These are phyloP conservation scores for Ogataea naganishii DNA, from an alignment of 805 yeast species.

Conservation along the genomic window DNA sequence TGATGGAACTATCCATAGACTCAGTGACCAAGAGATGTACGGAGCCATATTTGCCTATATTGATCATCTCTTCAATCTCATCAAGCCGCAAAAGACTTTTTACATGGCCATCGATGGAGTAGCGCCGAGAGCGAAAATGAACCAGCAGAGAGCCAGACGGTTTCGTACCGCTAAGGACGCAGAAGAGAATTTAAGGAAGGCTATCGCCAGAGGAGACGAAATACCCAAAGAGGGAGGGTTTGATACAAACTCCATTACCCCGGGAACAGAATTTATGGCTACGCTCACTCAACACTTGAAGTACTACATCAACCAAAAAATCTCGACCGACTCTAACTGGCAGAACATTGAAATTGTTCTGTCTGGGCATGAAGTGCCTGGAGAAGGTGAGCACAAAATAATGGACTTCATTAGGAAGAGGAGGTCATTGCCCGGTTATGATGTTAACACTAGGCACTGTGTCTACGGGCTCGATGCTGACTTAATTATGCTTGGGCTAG, in stretches of 20 bases:
- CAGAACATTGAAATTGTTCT: conserved; percentile 65
- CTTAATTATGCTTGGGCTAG: conserved; percentile 85
- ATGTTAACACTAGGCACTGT: conserved; percentile 84
- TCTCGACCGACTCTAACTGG: conserved; percentile 84
- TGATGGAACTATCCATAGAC: conserved; percentile 46
- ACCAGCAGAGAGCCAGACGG: conserved; percentile 94
- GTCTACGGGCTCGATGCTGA: conserved; percentile 96
- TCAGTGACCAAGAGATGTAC: conserved; percentile 87
- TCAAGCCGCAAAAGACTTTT: conserved; percentile 77
- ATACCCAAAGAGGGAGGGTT: conserved; percentile 80
- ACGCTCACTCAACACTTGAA: conserved; percentile 73
- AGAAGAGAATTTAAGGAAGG: conserved; percentile 67
- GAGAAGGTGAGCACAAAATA: conserved; percentile 97
- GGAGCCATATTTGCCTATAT: conserved; percentile 90
- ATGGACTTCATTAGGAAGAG: conserved; percentile 83
- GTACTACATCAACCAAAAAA: conserved; percentile 82
- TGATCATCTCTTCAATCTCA: conserved; percentile 83
- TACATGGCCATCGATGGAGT: conserved; percentile 99
- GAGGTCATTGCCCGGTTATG: conserved; percentile 64
- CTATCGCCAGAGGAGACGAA: conserved; percentile 61
- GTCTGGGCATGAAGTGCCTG: conserved; percentile 95
- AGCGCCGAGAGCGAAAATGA: conserved; percentile 98
- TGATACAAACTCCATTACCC: conserved; percentile 89
- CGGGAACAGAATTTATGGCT: conserved; percentile 96
- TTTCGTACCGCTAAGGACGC: conserved; percentile 93